phyloP scores from a whole-genome alignment of 208 protist species.

The Porcisia hertigi region DNA sequence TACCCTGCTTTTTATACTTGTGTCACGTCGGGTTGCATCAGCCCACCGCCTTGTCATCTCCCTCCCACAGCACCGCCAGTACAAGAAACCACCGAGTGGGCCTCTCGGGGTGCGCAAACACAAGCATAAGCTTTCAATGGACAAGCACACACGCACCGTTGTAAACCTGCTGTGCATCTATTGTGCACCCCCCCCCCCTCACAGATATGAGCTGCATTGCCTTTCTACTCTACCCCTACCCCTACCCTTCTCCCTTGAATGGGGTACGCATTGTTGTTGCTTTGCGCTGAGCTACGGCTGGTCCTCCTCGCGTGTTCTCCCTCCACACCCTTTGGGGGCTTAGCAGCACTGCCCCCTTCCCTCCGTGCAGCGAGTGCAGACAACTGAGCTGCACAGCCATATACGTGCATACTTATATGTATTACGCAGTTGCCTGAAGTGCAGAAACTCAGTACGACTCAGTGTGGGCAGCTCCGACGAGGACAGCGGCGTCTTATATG shows the following conservation, averaged over 20 bases:
- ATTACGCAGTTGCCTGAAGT: background rate
- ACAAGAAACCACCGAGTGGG: too few relatives aligned
- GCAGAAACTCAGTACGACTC: background rate
- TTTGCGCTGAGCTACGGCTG: background rate
- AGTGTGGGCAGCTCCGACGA: background rate
- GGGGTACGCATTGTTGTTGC: too few relatives aligned
- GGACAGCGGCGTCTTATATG: background rate
- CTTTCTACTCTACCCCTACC: conserved; percentile 7
- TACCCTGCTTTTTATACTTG: background rate
- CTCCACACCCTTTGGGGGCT: background rate
- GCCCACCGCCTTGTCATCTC: background rate
- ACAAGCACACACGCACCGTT: too few relatives aligned
- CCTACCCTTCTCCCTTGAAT: conserved; percentile 1
- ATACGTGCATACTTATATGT: background rate
- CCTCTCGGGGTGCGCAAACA: too few relatives aligned
- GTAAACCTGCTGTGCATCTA: too few relatives aligned
- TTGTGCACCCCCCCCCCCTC: too few relatives aligned
- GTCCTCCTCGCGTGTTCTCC: background rate
- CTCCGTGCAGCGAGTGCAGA: background rate
- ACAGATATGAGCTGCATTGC: background rate
- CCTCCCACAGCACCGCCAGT: too few relatives aligned
- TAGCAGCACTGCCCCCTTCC: background rate
- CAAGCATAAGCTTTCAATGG: too few relatives aligned
- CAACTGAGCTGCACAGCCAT: background rate
- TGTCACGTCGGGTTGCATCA: background rate